Base-by-base conservation (phyloP, 768 basidiomycete species). In the Fomitopsis serialis region DNA sequence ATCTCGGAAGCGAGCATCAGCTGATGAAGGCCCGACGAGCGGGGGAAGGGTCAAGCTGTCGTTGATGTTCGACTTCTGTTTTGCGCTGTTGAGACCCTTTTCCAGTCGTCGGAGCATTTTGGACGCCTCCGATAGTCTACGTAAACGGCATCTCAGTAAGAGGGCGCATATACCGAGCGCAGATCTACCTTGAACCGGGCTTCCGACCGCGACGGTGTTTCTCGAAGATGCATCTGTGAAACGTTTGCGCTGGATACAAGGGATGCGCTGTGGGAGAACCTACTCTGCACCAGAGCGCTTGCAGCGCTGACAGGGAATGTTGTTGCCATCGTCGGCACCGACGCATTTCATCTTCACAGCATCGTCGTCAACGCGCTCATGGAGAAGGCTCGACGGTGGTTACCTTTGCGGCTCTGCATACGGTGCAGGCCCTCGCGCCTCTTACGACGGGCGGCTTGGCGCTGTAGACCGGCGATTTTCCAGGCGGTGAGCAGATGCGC, bases 201-300 rank as follows among this genome's bases (percentile, higher is more conserved):
- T 93, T 93, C 53, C 90, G 81, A 42, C 90, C 90, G 32, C 90
- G 83, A 50, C 91, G 81, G 69, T 93, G 90, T 68, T 92, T 93
- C 73, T 93, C 90, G 61, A 93, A 93, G 32, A 91, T 59, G 62
- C 90, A 92, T 55, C 89, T 91, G 61, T 46, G 25, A 42, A 35
- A 45, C 32, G 54, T 36, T 45, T 58, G 49, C 56, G 55, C 44
- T 53, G 58, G 56, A 48, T 57, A 47, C 60, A 46, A 47, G 54
- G 53, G 50, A 52, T 54, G 42, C 47, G 55, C 11, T 5, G 29
- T 32, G 11, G 6, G 51, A 44, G 37, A 49, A 76, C 82, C 56
- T 66, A 87, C 87, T 89, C 83, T 48, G 83, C 81, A 58, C 85
- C 85, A 32, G 87, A 83, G 54, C 90, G 85, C 65, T 81, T 85